phyloP scores from a whole-genome alignment of 257 asterid genomes.

The Solanum habrochaites region DNA sequence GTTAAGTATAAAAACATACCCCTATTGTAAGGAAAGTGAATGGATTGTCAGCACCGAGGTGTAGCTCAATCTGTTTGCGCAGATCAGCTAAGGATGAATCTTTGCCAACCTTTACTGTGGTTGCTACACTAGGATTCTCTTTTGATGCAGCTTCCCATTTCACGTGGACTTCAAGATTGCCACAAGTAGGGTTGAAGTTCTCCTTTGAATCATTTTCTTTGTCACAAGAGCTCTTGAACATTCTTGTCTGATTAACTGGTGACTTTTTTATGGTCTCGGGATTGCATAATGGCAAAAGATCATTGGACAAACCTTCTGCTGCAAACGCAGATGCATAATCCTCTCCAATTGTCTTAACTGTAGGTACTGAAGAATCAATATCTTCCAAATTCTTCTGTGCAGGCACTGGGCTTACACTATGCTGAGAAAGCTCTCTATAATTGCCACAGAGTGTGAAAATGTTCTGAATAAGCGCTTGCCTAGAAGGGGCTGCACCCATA shows the following conservation, averaged over 20 bases:
- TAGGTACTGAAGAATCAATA: not conserved
- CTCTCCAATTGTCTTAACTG: not conserved
- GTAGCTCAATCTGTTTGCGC: conserved; percentile 69
- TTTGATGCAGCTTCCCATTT: conserved; percentile 76
- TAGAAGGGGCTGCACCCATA: conserved; percentile 24
- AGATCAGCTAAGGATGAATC: conserved; percentile 75
- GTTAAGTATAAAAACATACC: conserved; percentile 15
- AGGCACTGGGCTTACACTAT: conserved; percentile 12
- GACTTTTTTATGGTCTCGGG: conserved; percentile 3
- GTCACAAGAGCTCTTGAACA: conserved; percentile 3
- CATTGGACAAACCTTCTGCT: conserved; percentile 1
- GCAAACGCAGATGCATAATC: conserved; percentile 2
- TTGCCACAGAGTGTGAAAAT: conserved; percentile 65
- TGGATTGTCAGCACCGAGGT: conserved; percentile 48
- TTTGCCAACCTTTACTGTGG: conserved; percentile 42
- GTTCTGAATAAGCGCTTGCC: conserved; percentile 45
- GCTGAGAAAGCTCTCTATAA: conserved; percentile 38
- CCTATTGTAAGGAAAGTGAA: conserved; percentile 58
- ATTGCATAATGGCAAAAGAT: not conserved
- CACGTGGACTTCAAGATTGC: conserved; percentile 42
- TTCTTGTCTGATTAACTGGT: conserved; percentile 6
- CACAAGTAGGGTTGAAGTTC: conserved; percentile 14
- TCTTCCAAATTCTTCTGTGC: not conserved
- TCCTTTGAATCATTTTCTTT: conserved; percentile 20
- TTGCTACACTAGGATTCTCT: conserved; percentile 58